These are phyloP conservation scores for Kernera saxatilis DNA, from an alignment of 345 rosid genomes.

Conservation along the genomic window DNA sequence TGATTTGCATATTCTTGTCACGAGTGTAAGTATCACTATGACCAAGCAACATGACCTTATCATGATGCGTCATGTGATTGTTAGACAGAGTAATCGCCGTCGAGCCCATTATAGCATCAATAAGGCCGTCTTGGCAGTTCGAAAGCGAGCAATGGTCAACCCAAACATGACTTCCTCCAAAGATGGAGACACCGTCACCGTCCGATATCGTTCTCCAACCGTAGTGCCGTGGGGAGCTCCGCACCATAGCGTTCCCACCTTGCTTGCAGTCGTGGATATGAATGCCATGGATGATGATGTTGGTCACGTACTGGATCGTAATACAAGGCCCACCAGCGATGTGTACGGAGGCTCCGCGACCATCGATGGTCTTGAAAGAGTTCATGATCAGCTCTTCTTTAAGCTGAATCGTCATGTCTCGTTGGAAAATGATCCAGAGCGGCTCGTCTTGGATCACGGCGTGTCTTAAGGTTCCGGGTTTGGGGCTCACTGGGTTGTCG, in stretches of 20 bases:
- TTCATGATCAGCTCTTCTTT: constrained; percentile 82
- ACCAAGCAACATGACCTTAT: constrained; percentile 76
- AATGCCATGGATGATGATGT: constrained; percentile 66
- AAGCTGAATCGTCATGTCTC: constrained; percentile 65
- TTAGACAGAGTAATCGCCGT: constrained; percentile 71
- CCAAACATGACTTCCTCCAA: constrained; percentile 75
- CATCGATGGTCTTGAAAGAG: constrained; percentile 75
- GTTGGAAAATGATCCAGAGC: constrained; percentile 66
- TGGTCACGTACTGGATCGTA: constrained; percentile 66
- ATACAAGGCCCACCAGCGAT: constrained; percentile 79
- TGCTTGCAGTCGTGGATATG: constrained; percentile 74
- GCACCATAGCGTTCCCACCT: constrained; percentile 73
- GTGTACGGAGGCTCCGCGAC: constrained; percentile 75
- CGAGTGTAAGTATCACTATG: constrained; percentile 59
- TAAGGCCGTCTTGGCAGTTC: constrained; percentile 56
- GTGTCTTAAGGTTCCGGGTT: constrained; percentile 60
- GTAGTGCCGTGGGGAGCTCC: constrained; percentile 61
- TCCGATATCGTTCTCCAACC: constrained; percentile 79
- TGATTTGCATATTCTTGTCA: constrained; percentile 79
- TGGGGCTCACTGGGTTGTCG: constrained; percentile 59
- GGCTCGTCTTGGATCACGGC: constrained; percentile 79
- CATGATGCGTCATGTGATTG: constrained; percentile 74
- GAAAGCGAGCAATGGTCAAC: constrained; percentile 71
- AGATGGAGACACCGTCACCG: constrained; percentile 82
- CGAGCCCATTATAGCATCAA: constrained; percentile 70